Conservation (phyloP, 139 green algal genomes). For the Tetraselmis striata region DNA sequence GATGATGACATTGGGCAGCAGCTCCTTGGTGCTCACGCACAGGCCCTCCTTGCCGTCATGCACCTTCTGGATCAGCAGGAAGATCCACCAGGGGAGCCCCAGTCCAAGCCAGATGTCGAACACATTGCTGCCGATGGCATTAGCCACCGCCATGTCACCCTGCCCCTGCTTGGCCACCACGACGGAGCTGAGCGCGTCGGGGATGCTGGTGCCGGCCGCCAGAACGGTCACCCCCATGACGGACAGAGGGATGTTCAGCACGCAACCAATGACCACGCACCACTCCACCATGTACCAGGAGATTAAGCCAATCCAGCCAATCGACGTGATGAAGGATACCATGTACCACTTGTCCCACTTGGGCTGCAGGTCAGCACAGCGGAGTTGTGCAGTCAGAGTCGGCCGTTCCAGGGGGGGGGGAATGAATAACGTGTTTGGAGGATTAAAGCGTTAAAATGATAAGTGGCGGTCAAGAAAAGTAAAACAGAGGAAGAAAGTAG, state of each 20-base stretch:
- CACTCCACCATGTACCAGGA: conserved; percentile 39
- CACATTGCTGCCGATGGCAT: conserved; percentile 36
- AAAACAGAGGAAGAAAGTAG: no score
- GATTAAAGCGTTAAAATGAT: no score
- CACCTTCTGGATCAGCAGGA: conserved; percentile 16
- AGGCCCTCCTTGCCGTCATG: conserved; percentile 1
- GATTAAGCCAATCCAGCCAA: conserved; percentile 33
- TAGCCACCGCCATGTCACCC: conserved; percentile 43
- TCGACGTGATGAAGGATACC: conserved; percentile 29
- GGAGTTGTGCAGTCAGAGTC: no score
- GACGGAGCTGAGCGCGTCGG: conserved; percentile 29
- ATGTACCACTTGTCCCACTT: conserved; percentile 32
- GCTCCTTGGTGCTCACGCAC: conserved; percentile 13
- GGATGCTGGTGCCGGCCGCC: conserved; percentile 35
- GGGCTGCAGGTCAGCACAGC: no score
- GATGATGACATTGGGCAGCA: conserved; percentile 28
- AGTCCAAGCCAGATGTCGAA: conserved; percentile 47
- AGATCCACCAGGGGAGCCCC: conserved; percentile 30
- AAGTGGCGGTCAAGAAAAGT: no score
- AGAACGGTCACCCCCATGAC: conserved; percentile 40
- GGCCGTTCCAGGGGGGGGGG: no score
- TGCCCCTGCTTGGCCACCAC: conserved; percentile 29
- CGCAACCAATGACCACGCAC: conserved; percentile 25
- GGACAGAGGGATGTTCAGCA: conserved; percentile 19
- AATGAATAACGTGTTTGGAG: no score